Percentiles rank a stretch among this genome's conserved stretches.
phyloP scores from a whole-genome alignment of 495 filamentous ascomycete genomes.

The Mycothermus thermophilus region DNA sequence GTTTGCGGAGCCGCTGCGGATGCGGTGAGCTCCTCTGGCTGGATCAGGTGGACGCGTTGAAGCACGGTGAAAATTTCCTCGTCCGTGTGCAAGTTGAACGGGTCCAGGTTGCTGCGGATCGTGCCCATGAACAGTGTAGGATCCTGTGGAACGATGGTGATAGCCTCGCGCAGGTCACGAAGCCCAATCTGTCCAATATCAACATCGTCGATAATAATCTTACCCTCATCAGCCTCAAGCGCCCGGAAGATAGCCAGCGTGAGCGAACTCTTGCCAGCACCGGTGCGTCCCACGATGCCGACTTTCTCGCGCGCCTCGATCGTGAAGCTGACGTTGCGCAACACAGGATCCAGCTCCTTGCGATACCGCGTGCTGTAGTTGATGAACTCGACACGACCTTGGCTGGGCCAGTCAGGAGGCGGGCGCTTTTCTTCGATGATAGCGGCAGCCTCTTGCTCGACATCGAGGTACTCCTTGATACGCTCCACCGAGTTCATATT shows the following conservation, averaged over 20 bases:
- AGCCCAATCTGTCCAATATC: constrained; percentile 83
- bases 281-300: constrained; percentile 91
- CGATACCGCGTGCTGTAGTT: constrained; percentile 84
- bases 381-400: constrained; percentile 75
- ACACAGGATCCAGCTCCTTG: constrained; percentile 69
- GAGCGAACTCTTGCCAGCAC: constrained; percentile 93
- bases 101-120: constrained; percentile 88
- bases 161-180: constrained; percentile 77
- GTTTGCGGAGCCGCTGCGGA: constrained; percentile 5
- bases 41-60: constrained; percentile 81
- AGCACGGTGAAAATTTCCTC: constrained; percentile 82
- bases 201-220: constrained; percentile 79
- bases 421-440: constrained; percentile 71
- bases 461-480: constrained; percentile 90
- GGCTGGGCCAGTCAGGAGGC: constrained; percentile 64
- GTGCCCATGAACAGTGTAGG: constrained; percentile 96
- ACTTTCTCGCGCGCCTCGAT: constrained; percentile 83
- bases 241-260: constrained; percentile 93
- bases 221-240: constrained; percentile 83
- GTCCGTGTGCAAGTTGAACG: constrained; percentile 81
- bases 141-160: constrained; percentile 97
- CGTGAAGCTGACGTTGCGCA: constrained; percentile 72
- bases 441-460: constrained; percentile 80
- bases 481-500: constrained; percentile 99
- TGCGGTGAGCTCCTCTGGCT: constrained; percentile 33